Base-by-base conservation (phyloP, 257 asterid genomes). In the Solanum pennellii region DNA sequence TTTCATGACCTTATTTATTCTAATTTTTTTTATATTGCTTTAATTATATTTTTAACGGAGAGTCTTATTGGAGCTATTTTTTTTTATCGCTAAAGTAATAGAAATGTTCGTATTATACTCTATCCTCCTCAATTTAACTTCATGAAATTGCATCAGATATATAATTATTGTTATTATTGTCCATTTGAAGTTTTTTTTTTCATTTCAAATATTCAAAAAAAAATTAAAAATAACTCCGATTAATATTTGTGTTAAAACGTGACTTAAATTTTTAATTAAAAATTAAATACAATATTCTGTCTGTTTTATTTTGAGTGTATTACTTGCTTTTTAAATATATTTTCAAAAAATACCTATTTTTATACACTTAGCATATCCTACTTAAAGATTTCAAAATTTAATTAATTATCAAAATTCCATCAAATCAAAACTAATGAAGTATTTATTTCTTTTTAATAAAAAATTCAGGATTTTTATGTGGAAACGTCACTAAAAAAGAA, bases 61-160 rank as follows among this genome's bases (percentile, higher is more conserved):
- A 9, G 14, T 23, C 15, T 5, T 5, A 2, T 20, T 3, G 3
- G 4, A 23, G 4, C 2, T 5, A 62, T 1, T 4, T 10, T 23
- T 23, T 60, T 60, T 11, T 23, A 25, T 3, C 0, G 1, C 3
- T 21, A 60, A 9, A 6, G 13, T 7, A 62, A n/a, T 62, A 23
- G 0, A 23, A 62, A 62, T 6, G 3, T 10, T 1, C 3, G 0
- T 15, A 2, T n/a, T n/a, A 23, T 1, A n/a, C 1, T n/a, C 5
- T 23, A 62, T 21, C 3, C 3, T 23, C 10, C 6, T 62, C 69
- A 62, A 62, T 23, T 1, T 62, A 4, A 59, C 27, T 20, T 20
- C 0, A 5, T 59, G 12, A 1, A 21, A 20, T 59, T 8, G 3
- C 27, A 56, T 56, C 11, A 6, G 6, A 25, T 11, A 62, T 62